Conservation (phyloP, 768 basidiomycete genomes). For the Megacollybia marginata region DNA sequence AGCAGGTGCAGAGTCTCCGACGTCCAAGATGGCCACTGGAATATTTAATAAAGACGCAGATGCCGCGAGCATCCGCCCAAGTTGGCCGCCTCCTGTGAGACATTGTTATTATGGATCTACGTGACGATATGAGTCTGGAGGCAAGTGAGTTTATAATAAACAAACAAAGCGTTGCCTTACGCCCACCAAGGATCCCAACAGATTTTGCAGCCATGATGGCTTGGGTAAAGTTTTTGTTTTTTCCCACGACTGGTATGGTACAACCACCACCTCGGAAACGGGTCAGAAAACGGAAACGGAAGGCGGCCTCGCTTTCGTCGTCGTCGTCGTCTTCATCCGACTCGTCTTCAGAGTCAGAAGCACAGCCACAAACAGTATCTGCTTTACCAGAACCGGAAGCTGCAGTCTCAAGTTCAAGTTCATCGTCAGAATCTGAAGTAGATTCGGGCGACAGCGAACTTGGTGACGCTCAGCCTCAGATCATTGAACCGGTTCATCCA, state of each 20-base stretch:
- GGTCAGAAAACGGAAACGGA: conserved; percentile 48
- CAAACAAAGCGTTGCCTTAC: conserved; percentile 17
- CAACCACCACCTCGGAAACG: conserved; percentile 32
- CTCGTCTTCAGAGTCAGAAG: conserved; percentile 20
- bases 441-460: conserved; percentile 8
- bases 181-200: conserved; percentile 47
- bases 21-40: conserved; percentile 78
- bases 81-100: conserved; percentile 82
- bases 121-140: background rate
- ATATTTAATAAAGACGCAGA: conserved; percentile 86
- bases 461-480: conserved; percentile 4
- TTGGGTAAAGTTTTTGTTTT: background rate
- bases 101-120: conserved; percentile 1
- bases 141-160: background rate
- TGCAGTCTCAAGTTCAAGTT: conserved; percentile 1
- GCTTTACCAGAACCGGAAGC: background rate
- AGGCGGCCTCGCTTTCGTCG: conserved; percentile 33
- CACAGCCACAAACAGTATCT: background rate
- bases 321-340: conserved; percentile 33
- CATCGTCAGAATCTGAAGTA: conserved; percentile 9
- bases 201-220: conserved; percentile 33
- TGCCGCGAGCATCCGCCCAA: conserved; percentile 93
- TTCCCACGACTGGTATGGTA: background rate
- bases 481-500: conserved; percentile 8
- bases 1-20: conserved; percentile 73